Conservation (phyloP, 2,329 filamentous ascomycete species). For the Aureobasidium sp. region DNA sequence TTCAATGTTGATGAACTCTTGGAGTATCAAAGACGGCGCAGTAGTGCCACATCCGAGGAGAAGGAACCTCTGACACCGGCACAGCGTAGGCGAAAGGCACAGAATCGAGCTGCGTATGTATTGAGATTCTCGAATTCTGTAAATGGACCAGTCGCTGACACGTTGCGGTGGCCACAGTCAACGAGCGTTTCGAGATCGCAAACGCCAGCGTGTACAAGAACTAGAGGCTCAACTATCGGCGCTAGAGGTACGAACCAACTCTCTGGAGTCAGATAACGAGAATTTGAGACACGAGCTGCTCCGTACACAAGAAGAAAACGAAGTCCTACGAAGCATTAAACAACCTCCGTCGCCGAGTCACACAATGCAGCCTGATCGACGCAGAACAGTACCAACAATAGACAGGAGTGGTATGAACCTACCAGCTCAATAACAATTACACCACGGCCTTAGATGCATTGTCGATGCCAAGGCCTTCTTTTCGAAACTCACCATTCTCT, state of each 20-base stretch:
- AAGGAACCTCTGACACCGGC: slow-evolving; percentile 41
- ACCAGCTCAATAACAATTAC: background rate
- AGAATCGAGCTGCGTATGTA: slow-evolving; percentile 66
- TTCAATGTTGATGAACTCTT: slow-evolving; percentile 13
- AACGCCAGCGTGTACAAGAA: slow-evolving; percentile 89
- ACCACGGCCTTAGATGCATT: background rate
- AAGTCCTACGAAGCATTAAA: slow-evolving; percentile 54
- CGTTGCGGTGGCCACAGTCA: slow-evolving; percentile 52
- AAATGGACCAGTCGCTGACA: background rate
- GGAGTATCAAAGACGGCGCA: slow-evolving; percentile 3
- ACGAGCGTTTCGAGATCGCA: slow-evolving; percentile 91
- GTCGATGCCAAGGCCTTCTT: background rate
- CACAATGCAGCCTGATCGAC: background rate
- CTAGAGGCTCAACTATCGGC: slow-evolving; percentile 77
- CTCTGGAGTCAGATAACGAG: slow-evolving; percentile 76
- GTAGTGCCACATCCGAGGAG: slow-evolving; percentile 38
- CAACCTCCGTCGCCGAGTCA: background rate
- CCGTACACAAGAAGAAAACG: slow-evolving; percentile 80
- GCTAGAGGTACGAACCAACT: slow-evolving; percentile 67
- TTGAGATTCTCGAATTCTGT: background rate
- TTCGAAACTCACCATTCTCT: background rate
- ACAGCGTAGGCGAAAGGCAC: slow-evolving; percentile 57
- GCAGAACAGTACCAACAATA: background rate
- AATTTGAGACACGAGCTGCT: slow-evolving; percentile 77
- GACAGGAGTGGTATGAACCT: background rate